phyloP scores from a whole-genome alignment of 2,329 filamentous ascomycete species.

The Epichloe festucae region DNA sequence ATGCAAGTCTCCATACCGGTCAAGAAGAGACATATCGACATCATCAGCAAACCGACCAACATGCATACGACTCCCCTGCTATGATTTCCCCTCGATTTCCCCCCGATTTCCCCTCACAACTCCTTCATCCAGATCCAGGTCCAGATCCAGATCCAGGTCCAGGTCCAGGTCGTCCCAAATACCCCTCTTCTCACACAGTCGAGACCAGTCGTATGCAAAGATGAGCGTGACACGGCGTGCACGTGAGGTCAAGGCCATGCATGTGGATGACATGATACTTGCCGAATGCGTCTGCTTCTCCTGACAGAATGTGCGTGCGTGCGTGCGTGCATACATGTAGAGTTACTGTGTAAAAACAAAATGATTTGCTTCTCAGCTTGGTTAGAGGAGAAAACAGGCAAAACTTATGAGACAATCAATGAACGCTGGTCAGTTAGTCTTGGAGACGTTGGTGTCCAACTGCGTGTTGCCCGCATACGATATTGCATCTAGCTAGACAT shows the following conservation, averaged over 20 bases:
- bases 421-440: not conserved
- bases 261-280: not conserved
- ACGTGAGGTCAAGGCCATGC: not conserved
- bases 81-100: too few species aligned
- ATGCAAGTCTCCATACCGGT: not conserved
- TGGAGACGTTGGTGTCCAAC: not conserved
- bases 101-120: too few species aligned
- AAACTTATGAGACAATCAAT: not conserved
- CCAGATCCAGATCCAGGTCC: too few species aligned
- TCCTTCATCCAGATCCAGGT: too few species aligned
- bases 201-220: not conserved
- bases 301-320: not conserved
- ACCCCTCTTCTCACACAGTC: not conserved
- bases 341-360: not conserved
- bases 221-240: not conserved
- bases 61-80: not conserved
- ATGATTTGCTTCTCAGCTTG: not conserved
- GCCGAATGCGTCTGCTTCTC: not conserved
- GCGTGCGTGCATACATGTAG: not conserved
- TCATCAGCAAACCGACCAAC: not conserved
- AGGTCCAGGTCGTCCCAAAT: not conserved
- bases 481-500: too few species aligned
- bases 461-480: too few species aligned
- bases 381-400: not conserved
- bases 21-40: not conserved